These are phyloP conservation scores for Salisapilia sapeloensis DNA, from an alignment of 352 stramenopile species.

Conservation along the genomic window DNA sequence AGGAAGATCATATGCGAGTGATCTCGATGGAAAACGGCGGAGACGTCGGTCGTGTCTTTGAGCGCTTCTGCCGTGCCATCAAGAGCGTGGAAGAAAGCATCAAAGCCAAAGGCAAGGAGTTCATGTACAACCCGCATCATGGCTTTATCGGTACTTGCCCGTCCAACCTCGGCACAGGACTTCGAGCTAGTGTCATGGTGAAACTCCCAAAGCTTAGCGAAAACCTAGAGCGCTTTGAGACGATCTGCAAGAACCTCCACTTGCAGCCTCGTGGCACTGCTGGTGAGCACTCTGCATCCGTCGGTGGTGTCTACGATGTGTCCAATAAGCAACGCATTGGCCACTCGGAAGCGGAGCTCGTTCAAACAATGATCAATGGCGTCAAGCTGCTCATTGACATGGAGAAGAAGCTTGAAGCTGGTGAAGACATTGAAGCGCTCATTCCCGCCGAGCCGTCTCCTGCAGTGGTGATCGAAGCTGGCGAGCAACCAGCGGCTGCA, in stretches of 20 bases:
- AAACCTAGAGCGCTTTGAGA: constrained; percentile 63
- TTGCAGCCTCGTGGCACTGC: constrained; percentile 61
- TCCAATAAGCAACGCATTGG: constrained; percentile 79
- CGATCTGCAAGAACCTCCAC: constrained; percentile 65
- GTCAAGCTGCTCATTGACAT: constrained; percentile 76
- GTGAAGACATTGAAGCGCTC: constrained; percentile 44
- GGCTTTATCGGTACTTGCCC: constrained; percentile 81
- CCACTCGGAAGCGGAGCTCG: constrained; percentile 81
- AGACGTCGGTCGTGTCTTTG: constrained; percentile 56
- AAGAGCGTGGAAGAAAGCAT: constrained; percentile 62
- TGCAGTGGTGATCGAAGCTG: constrained; percentile 45
- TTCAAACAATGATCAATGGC: constrained; percentile 78
- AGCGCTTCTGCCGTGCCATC: constrained; percentile 59
- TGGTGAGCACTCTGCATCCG: constrained; percentile 78
- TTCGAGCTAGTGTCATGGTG: constrained; percentile 81
- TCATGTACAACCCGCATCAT: constrained; percentile 61
- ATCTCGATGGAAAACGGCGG: constrained; percentile 74
- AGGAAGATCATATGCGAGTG: constrained; percentile 72
- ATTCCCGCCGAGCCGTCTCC: constrained; percentile 35
- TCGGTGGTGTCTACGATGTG: constrained; percentile 76
- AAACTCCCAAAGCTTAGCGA: constrained; percentile 76
- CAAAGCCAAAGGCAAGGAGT: constrained; percentile 44
- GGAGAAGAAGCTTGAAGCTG: constrained; percentile 72
- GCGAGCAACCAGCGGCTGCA: constrained; percentile 11
- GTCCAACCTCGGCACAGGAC: constrained; percentile 79